Evolutionary conservation across 176 grass and related monocot genomes (phyloP).

Genomic region (Avena sativa): DNA sequence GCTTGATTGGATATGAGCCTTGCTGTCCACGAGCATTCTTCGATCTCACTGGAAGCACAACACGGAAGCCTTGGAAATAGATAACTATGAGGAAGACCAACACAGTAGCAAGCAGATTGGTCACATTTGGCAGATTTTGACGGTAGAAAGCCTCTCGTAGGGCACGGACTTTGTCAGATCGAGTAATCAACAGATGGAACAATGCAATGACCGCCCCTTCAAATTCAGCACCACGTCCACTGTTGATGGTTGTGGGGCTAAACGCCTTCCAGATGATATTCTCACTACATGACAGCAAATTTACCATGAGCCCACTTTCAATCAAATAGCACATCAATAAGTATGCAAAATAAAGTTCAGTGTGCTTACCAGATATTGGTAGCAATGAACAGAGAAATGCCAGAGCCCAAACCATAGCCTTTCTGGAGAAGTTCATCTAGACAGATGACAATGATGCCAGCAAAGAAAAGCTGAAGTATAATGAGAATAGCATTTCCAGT

Average conservation of each 20-base stretch:
- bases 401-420: slow-evolving; percentile 94
- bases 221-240: slow-evolving; percentile 93
- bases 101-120: slow-evolving; percentile 91
- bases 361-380: slow-evolving; percentile 86
- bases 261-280: slow-evolving; percentile 99
- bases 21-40: slow-evolving; percentile 93
- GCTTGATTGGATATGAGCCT: slow-evolving; percentile 95
- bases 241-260: slow-evolving; percentile 96
- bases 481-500: slow-evolving; percentile 98
- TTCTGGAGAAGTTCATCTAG: slow-evolving; percentile 96
- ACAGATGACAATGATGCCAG: slow-evolving; percentile 95
- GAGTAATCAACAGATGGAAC: slow-evolving; percentile 92
- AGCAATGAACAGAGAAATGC: slow-evolving; percentile 95
- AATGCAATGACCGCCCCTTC: slow-evolving; percentile 94
- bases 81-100: slow-evolving; percentile 95
- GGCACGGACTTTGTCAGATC: slow-evolving; percentile 83
- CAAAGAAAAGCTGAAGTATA: slow-evolving; percentile 98
- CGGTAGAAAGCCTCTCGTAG: slow-evolving; percentile 89
- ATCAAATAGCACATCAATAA: slow-evolving; percentile 6
- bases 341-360: background rate
- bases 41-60: slow-evolving; percentile 93
- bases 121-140: slow-evolving; percentile 93
- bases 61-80: slow-evolving; percentile 95
- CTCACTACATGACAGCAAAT: slow-evolving; percentile 53
- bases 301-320: slow-evolving; percentile 15